Evolutionary conservation across 2,329 filamentous ascomycete species (phyloP), one percentile per base, ranked within the genome.

Genomic region (Arachnomyces sp.): DNA sequence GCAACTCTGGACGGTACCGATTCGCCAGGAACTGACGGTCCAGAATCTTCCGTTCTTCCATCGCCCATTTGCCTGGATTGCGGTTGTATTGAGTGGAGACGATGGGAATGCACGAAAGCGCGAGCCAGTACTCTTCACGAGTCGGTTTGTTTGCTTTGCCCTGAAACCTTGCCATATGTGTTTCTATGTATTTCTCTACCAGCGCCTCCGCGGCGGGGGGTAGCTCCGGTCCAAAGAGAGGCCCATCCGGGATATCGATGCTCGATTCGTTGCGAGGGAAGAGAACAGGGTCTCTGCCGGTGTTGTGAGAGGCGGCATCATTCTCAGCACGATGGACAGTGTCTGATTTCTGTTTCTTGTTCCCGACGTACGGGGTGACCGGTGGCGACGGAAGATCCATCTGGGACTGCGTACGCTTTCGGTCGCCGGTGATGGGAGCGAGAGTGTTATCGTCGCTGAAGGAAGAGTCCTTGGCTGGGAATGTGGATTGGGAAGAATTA

Each of bases 381-480:
- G 66, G 66, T 51, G 66, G 66, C 47, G 66, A 69, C 28, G 63
- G 65, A 39, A 68, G 48, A 48, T 67, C 59, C 56, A 66, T 61
- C 47, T 67, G 61, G 34, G 59, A 66, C 46, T 62, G 61, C 43
- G 59, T 62, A 44, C 57, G 60, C 46, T 62, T 67, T 48, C 60
- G 60, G 50, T 62, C 57, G 46, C 54, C 52, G 40, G 64, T 60
- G 44, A 68, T 65, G 28, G 64, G 63, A 40, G 65, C 58, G 9
- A 68, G 53, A 40, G 55, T 65, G 45, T 63, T 53, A 15, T 59
- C 56, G 33, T 55, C 44, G 31, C 49, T 41, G 42, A 52, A 52
- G 11, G 55, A 50, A 30, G 44, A 44, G 40, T 60, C 52, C 41
- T 54, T 51, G 30, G 54, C 54, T 40, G 48, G 45, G 43, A 53